Evolutionary conservation across 2,329 filamentous ascomycete genomes (phyloP).

Genomic region (Epichloe hybrida): DNA sequence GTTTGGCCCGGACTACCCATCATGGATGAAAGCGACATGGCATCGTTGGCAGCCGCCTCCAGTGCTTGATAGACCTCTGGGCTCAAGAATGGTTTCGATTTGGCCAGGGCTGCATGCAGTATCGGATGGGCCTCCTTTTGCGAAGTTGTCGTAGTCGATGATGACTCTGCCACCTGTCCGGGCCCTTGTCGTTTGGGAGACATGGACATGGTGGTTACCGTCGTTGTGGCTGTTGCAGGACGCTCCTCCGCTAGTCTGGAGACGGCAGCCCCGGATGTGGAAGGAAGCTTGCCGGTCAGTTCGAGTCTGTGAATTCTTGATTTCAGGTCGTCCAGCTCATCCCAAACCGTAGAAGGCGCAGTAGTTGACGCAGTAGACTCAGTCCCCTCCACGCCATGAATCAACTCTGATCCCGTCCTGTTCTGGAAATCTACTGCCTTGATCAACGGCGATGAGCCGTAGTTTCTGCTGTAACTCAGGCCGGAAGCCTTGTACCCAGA

Average conservation of each 20-base stretch:
- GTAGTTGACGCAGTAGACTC: conserved; percentile 82
- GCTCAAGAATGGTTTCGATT: conserved; percentile 57
- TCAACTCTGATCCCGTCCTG: conserved; percentile 15
- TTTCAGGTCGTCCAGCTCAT: conserved; percentile 91
- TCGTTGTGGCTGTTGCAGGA: conserved; percentile 81
- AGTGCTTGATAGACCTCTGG: conserved; percentile 64
- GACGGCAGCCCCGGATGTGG: conserved; percentile 69
- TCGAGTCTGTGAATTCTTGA: conserved; percentile 84
- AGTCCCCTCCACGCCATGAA: conserved; percentile 48
- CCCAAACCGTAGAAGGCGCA: conserved; percentile 89
- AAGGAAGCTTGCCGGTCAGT: conserved; percentile 72
- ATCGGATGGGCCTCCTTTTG: conserved; percentile 57
- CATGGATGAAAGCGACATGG: conserved; percentile 63
- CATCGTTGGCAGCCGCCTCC: conserved; percentile 71
- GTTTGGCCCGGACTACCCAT: conserved; percentile 60
- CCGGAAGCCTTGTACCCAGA: conserved; percentile 27
- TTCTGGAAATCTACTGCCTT: conserved; percentile 23
- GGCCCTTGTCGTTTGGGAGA: conserved; percentile 59
- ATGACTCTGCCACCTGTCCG: conserved; percentile 20
- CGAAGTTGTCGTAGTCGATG: conserved; percentile 26
- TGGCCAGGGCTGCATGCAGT: conserved; percentile 66
- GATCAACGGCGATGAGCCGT: conserved; percentile 48
- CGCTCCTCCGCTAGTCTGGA: conserved; percentile 64
- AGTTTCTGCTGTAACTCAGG: conserved; percentile 21
- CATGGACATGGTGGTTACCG: conserved; percentile 76